phyloP scores from a whole-genome alignment of 2,329 filamentous ascomycete genomes.

The Talaromyces sp. region DNA sequence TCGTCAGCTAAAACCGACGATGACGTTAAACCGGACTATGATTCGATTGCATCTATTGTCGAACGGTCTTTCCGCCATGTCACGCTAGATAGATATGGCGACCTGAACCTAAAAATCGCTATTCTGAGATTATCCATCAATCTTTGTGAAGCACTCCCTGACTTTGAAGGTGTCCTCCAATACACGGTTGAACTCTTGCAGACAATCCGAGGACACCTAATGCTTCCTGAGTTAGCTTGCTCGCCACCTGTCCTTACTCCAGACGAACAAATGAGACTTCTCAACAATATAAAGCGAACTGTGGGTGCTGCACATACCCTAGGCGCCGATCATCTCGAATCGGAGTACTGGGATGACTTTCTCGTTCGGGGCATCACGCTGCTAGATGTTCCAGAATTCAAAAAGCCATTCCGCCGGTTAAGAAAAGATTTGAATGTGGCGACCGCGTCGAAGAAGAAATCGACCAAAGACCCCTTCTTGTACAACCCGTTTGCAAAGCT shows the following conservation, averaged over 20 bases:
- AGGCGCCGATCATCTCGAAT: constrained; percentile 63
- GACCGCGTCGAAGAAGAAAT: constrained; percentile 32
- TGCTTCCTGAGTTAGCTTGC: constrained; percentile 64
- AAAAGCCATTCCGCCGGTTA: constrained; percentile 61
- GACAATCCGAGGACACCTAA: constrained; percentile 68
- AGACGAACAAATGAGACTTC: constrained; percentile 81
- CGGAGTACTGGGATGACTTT: constrained; percentile 97
- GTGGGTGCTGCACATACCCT: constrained; percentile 70
- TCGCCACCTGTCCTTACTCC: constrained; percentile 64
- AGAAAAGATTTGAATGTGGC: constrained; percentile 46
- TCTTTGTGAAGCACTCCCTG: constrained; percentile 87
- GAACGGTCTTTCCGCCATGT: constrained; percentile 43
- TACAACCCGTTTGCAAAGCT: constrained; percentile 87
- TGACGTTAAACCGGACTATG: constrained; percentile 13
- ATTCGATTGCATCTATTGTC: constrained; percentile 33
- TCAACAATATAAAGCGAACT: constrained; percentile 80
- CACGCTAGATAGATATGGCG: constrained; percentile 60
- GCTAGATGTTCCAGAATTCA: constrained; percentile 55
- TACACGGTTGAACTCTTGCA: constrained; percentile 81
- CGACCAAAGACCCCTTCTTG: constrained; percentile 71
- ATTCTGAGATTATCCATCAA: constrained; percentile 85
- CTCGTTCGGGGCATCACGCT: constrained; percentile 72
- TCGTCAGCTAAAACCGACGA: constrained; percentile 14
- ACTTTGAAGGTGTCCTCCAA: constrained; percentile 82
- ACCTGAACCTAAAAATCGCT: constrained; percentile 74